Evolutionary conservation across 2,329 filamentous ascomycete species (phyloP).

Genomic region (Pseudopithomyces maydicus): DNA sequence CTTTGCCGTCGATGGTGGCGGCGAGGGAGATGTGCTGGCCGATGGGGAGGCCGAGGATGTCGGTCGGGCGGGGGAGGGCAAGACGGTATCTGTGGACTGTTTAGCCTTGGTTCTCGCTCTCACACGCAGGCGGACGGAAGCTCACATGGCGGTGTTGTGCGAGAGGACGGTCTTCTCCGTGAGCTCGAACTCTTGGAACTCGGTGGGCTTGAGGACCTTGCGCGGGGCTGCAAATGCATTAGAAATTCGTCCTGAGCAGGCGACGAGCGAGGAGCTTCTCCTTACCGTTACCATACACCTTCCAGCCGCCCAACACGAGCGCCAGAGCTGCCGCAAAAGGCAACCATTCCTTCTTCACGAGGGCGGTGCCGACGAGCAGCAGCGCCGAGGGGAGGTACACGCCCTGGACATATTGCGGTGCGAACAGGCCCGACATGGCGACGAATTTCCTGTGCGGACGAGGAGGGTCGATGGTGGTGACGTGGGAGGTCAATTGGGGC

Average conservation of each 20-base stretch:
- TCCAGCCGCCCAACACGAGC: constrained; percentile 69
- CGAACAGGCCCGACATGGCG: constrained; percentile 33
- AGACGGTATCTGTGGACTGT: constrained; percentile 77
- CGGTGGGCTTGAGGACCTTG: constrained; percentile 83
- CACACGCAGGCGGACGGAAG: constrained; percentile 10
- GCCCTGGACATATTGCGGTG: constrained; percentile 73
- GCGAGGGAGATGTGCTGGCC: constrained; percentile 98
- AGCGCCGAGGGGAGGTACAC: constrained; percentile 84
- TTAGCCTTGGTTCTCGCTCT: constrained; percentile 3
- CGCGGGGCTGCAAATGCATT: constrained; percentile 62
- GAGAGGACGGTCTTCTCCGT: constrained; percentile 94
- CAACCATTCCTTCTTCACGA: constrained; percentile 75
- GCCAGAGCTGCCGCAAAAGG: constrained; percentile 72
- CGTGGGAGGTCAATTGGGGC: constrained; percentile 1
- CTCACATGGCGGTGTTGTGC: constrained; percentile 96
- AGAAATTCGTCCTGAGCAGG: constrained; percentile 1
- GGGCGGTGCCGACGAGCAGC: constrained; percentile 74
- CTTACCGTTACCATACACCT: constrained; percentile 74
- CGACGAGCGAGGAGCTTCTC: neutral
- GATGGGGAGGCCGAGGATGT: constrained; percentile 94
- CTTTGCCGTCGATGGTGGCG: constrained; percentile 54
- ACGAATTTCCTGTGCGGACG: neutral
- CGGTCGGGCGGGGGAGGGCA: constrained; percentile 73
- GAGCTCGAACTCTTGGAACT: constrained; percentile 91
- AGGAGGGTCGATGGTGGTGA: neutral